Base-by-base conservation (phyloP, 2,329 filamentous ascomycete species). In the Salinomyces thailandicus region DNA sequence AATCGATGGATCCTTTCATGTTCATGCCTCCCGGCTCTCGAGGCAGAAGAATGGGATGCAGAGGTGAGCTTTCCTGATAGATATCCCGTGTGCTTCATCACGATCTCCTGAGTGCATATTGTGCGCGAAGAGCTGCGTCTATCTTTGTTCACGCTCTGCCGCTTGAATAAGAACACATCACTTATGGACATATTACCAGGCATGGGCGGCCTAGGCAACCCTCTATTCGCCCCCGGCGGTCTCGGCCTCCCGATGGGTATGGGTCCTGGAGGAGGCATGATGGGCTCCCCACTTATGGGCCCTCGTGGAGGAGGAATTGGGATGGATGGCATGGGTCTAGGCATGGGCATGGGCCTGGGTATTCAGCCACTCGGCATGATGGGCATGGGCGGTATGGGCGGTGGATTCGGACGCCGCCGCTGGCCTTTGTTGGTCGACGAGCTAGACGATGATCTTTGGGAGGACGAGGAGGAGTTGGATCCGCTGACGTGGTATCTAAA, bases 271-370 rank as follows among this genome's bases (percentile, higher is more conserved):
- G 8, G 7, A 16, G 27, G 27, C 20, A n/a, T n/a, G n/a, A 24
- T 24, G 20, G 20, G 20, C n/a, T 7, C 7, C 7, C 20, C 20
- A 7, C 7, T 7, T 24, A 24, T 24, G 20, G 20, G 20, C 20
- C 7, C 7, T 7, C n/a, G 20, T 24, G n/a, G 7, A n/a, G 20
- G 20, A 7, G 20, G 20, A 24, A n/a, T n/a, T n/a, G 20, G 20
- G 7, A 7, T 24, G 20, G 20, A n/a, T 24, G 20, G 20, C n/a
- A 24, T 24, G 14, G 27, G 27, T 2, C 2, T 30, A 30, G 5
- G 27, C 27, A 5, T 30, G 27, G 27, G 27, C 27, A 30, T 30
- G 27, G 27, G 27, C 14, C 11, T 30, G 27, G 27, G 27, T 15
- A 30, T 30, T n/a, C 11, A 14, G 27, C 2, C 11, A 12, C 27